Percentiles rank a stretch among this genome's conserved stretches.
These are phyloP conservation scores for Trametes punicea DNA, from an alignment of 768 basidiomycete genomes.

Conservation along the genomic window DNA sequence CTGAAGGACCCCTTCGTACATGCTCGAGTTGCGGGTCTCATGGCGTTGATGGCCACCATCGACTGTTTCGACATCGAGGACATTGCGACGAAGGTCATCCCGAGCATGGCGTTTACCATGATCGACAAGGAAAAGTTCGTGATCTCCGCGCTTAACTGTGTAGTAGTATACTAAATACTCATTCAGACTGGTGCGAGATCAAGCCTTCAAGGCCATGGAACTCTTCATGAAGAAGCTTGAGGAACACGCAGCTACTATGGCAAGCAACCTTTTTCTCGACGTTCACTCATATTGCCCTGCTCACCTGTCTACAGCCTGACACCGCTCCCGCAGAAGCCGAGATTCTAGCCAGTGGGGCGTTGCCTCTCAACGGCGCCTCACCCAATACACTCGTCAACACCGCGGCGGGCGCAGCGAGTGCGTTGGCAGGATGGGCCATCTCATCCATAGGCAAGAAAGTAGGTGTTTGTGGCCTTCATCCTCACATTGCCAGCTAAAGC, in stretches of 20 bases:
- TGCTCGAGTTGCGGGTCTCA: conserved; percentile 87
- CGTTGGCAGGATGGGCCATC: conserved; percentile 94
- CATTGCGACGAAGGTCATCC: conserved; percentile 84
- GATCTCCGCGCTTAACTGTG: neutral
- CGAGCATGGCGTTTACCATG: conserved; percentile 73
- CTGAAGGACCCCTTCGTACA: conserved; percentile 91
- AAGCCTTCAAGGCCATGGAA: conserved; percentile 91
- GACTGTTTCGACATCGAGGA: conserved; percentile 90
- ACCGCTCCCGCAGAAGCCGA: conserved; percentile 36
- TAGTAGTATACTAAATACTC: neutral
- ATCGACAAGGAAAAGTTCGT: conserved; percentile 92
- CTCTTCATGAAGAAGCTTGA: conserved; percentile 85
- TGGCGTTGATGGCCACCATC: conserved; percentile 93
- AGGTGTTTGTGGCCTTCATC: neutral
- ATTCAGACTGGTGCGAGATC: conserved; percentile 86
- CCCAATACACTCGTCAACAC: conserved; percentile 66
- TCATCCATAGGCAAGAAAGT: conserved; percentile 86
- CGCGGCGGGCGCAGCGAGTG: conserved; percentile 88
- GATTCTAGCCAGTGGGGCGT: conserved; percentile 13
- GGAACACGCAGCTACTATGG: conserved; percentile 77
- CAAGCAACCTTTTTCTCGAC: conserved; percentile 33
- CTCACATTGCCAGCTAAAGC: neutral
- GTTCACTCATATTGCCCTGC: neutral
- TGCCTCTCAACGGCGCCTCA: conserved; percentile 22
- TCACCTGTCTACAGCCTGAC: conserved; percentile 46